Conservation (phyloP, 495 filamentous ascomycete species). For the Staphylotrichum longicolle region DNA sequence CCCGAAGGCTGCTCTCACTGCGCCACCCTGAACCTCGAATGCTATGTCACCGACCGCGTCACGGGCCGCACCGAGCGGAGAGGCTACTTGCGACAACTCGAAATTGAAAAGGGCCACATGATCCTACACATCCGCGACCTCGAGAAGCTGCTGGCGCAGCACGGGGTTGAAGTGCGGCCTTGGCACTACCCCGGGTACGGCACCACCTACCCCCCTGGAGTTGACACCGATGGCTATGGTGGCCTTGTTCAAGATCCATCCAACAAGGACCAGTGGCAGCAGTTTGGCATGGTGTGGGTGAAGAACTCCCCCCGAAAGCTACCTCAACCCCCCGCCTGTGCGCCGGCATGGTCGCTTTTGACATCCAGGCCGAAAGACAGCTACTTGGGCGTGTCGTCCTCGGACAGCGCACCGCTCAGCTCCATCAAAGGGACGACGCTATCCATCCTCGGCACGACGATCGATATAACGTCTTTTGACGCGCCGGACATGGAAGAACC, state of each 20-base stretch:
- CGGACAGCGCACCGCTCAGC: constrained; percentile 63
- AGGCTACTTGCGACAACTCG: constrained; percentile 66
- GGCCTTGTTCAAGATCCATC: constrained; percentile 33
- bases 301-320: constrained; percentile 37
- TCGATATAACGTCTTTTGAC: constrained; percentile 71
- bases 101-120: constrained; percentile 57
- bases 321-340: background rate
- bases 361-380: constrained; percentile 56
- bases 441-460: constrained; percentile 70
- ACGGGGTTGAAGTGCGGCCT: constrained; percentile 41
- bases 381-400: constrained; percentile 68
- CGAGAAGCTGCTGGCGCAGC: constrained; percentile 45
- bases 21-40: constrained; percentile 65
- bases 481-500: constrained; percentile 63
- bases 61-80: constrained; percentile 77
- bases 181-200: constrained; percentile 36
- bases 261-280: constrained; percentile 42
- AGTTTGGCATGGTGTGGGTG: constrained; percentile 50
- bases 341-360: constrained; percentile 24
- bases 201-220: constrained; percentile 33
- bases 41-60: constrained; percentile 80
- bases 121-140: constrained; percentile 50
- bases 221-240: constrained; percentile 29
- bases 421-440: constrained; percentile 71
- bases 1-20: constrained; percentile 74